These are phyloP conservation scores for Suillus subalutaceus DNA, from an alignment of 768 basidiomycete species.

Conservation along the genomic window DNA sequence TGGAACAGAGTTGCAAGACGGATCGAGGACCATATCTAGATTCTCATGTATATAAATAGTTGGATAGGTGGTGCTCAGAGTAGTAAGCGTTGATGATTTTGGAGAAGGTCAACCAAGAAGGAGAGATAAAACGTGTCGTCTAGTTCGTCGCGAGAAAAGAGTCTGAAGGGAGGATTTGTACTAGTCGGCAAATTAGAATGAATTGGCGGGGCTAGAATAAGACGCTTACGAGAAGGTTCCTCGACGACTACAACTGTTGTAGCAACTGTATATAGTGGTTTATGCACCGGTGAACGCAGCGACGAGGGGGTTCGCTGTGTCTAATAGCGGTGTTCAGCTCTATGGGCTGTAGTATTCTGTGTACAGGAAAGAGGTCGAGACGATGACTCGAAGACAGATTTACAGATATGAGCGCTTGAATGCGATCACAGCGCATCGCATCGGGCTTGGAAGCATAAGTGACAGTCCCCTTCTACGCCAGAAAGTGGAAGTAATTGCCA, in stretches of 20 bases:
- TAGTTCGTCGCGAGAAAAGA: background rate
- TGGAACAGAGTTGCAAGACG: background rate
- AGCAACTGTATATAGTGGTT: background rate
- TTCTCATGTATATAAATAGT: conserved; percentile 2
- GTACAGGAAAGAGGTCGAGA: conserved; percentile 6
- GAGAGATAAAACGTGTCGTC: background rate
- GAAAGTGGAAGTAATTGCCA: background rate
- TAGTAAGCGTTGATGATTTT: background rate
- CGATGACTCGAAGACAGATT: background rate
- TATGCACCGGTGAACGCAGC: conserved; percentile 6
- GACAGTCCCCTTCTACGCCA: background rate
- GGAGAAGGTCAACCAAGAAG: background rate
- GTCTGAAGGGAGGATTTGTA: background rate
- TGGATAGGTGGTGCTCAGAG: background rate
- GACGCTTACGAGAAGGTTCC: conserved; percentile 4
- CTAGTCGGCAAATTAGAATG: conserved; percentile 1
- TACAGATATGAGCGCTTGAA: conserved; percentile 6
- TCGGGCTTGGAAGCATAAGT: background rate
- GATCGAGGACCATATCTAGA: conserved; percentile 1
- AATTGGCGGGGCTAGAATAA: conserved; percentile 4
- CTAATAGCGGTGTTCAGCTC: background rate
- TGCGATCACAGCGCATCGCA: background rate
- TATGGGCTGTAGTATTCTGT: conserved; percentile 1
- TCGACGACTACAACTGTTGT: background rate
- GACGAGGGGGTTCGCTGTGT: conserved; percentile 1